Evolutionary conservation across 352 stramenopile species (phyloP).

Genomic region (Pythium plurisporium): DNA sequence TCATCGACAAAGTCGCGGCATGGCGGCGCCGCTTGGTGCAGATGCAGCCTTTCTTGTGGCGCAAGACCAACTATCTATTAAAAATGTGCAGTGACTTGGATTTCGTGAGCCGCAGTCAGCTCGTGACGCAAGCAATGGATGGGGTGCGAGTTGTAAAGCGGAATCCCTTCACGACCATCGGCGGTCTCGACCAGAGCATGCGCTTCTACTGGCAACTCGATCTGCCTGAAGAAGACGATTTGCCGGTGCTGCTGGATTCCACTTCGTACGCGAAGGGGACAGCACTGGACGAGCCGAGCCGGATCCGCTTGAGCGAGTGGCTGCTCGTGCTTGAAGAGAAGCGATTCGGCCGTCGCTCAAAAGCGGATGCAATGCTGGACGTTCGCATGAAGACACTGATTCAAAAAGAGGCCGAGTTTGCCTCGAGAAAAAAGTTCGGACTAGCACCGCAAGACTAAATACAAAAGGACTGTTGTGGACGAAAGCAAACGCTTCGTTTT

Average conservation of each 20-base stretch:
- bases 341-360: constrained; percentile 36
- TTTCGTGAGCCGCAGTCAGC: constrained; percentile 67
- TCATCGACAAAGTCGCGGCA: constrained; percentile 51
- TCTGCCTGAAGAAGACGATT: constrained; percentile 47
- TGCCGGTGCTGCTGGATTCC: constrained; percentile 54
- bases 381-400: constrained; percentile 49
- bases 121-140: constrained; percentile 47
- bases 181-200: constrained; percentile 64
- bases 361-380: constrained; percentile 29
- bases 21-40: constrained; percentile 64
- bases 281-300: constrained; percentile 35
- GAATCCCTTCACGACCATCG: constrained; percentile 72
- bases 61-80: constrained; percentile 58
- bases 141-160: constrained; percentile 45
- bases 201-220: constrained; percentile 43
- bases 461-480: not conserved
- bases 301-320: constrained; percentile 50
- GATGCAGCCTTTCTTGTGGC: constrained; percentile 53
- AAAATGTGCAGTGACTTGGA: constrained; percentile 67
- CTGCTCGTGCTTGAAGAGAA: constrained; percentile 58
- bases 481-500: not conserved
- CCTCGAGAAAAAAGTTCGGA: constrained; percentile 49
- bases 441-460: constrained; percentile 1
- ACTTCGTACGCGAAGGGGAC: constrained; percentile 35
- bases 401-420: constrained; percentile 54